A percentile compares a stretch with the other conserved stretches of the same genome.
phyloP scores from a whole-genome alignment of 768 basidiomycete genomes.

The Termitomyces sp. region DNA sequence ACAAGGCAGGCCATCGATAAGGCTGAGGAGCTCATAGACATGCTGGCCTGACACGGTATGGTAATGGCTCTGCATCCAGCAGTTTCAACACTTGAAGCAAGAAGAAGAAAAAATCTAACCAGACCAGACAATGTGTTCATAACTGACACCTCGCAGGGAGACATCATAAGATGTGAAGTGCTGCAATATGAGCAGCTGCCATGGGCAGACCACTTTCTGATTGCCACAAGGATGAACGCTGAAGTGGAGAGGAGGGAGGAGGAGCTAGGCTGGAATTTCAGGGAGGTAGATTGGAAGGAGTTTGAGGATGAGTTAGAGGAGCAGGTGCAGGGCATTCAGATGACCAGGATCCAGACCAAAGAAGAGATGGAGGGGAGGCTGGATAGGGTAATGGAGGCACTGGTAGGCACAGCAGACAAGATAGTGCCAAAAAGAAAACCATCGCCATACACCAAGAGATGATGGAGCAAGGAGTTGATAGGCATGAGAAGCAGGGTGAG shows the following conservation, averaged over 20 bases:
- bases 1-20: constrained; percentile 2
- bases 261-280: not conserved
- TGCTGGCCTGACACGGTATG: not conserved
- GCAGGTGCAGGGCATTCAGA: too few relatives aligned
- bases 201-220: not conserved
- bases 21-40: constrained; percentile 9
- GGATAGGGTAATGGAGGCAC: too few relatives aligned
- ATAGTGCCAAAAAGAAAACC: too few relatives aligned
- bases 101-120: not conserved
- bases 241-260: not conserved
- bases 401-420: too few relatives aligned
- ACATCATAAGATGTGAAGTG: not conserved
- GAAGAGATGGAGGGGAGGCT: too few relatives aligned
- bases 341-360: too few relatives aligned
- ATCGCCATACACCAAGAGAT: too few relatives aligned
- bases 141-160: not conserved
- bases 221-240: not conserved
- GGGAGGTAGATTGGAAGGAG: not conserved
- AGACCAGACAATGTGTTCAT: not conserved
- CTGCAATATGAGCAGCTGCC: not conserved
- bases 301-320: too few relatives aligned
- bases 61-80: not conserved
- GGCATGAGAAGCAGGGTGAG: too few relatives aligned
- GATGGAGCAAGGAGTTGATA: too few relatives aligned
- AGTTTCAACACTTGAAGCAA: not conserved